A percentile compares a stretch with the other conserved stretches of the same genome.
These are phyloP conservation scores for Tuber brumale DNA, from an alignment of 495 filamentous ascomycete genomes.

Conservation along the genomic window DNA sequence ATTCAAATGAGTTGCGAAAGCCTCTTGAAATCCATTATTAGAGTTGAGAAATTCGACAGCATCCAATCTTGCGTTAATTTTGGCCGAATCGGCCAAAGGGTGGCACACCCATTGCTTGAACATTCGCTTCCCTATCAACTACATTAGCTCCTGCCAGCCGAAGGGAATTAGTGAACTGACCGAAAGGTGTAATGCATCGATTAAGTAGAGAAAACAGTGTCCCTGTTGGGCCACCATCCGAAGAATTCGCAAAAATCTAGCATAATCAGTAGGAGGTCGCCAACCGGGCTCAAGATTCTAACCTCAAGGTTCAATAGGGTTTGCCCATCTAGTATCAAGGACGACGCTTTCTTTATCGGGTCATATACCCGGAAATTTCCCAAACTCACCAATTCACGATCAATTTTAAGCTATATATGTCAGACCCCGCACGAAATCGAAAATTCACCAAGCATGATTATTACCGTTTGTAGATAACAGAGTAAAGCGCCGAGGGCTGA, in stretches of 20 bases:
- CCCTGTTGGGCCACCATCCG: conserved; percentile 74
- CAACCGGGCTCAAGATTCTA: conserved; percentile 8
- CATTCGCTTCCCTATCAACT: conserved; percentile 59
- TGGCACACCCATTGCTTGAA: conserved; percentile 98
- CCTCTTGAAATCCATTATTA: conserved; percentile 66
- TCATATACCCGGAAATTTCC: conserved; percentile 89
- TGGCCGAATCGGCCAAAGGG: conserved; percentile 73
- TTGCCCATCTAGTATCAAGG: conserved; percentile 89
- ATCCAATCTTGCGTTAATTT: conserved; percentile 92
- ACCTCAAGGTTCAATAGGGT: conserved; percentile 90
- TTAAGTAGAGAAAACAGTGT: conserved; percentile 88
- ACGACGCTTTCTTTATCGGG: conserved; percentile 88
- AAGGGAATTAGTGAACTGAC: conserved; percentile 34
- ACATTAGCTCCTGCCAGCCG: background rate
- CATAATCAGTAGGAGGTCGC: background rate
- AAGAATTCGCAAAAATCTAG: conserved; percentile 81
- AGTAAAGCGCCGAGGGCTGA: conserved; percentile 86
- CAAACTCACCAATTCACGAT: conserved; percentile 77
- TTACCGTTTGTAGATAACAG: conserved; percentile 66
- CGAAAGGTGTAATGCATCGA: conserved; percentile 91
- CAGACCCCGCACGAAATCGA: background rate
- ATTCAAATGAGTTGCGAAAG: conserved; percentile 74
- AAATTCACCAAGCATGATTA: background rate
- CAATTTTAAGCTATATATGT: conserved; percentile 62
- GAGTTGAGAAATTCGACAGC: conserved; percentile 89